These are phyloP conservation scores for Solioccasus polychromus DNA, from an alignment of 768 basidiomycete species.

Conservation along the genomic window DNA sequence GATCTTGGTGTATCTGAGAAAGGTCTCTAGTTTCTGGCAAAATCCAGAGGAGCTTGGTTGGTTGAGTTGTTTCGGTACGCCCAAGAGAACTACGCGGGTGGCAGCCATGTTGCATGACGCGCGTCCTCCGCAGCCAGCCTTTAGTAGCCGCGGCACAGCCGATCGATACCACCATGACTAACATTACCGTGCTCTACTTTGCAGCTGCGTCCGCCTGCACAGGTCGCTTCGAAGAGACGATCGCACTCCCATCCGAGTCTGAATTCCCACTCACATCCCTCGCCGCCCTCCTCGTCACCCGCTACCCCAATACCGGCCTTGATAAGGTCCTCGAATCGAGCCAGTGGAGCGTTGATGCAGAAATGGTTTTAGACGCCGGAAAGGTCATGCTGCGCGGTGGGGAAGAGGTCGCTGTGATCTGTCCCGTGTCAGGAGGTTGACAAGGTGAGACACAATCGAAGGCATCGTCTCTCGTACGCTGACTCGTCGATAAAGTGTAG, in stretches of 20 bases:
- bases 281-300: constrained; percentile 46
- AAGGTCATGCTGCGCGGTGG: constrained; percentile 54
- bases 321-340: constrained; percentile 54
- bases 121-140: too few relatives aligned
- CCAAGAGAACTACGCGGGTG: constrained; percentile 27
- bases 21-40: constrained; percentile 34
- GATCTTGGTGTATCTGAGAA: constrained; percentile 25
- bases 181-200: constrained; percentile 51
- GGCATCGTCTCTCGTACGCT: too few relatives aligned
- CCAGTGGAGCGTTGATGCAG: constrained; percentile 78
- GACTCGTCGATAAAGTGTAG: too few relatives aligned
- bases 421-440: constrained; percentile 78
- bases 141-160: too few relatives aligned
- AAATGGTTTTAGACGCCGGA: constrained; percentile 58
- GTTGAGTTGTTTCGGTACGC: constrained; percentile 19
- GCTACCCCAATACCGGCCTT: constrained; percentile 51
- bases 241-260: constrained; percentile 45
- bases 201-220: constrained; percentile 69
- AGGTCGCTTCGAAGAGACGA: constrained; percentile 50
- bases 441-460: too few relatives aligned
- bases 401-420: constrained; percentile 78
- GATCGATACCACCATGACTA: too few relatives aligned
- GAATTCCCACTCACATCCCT: constrained; percentile 49
- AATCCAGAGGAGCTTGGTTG: constrained; percentile 28
- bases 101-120: too few relatives aligned